Percentiles rank a stretch among this genome's conserved stretches.
Evolutionary conservation across 345 rosid genomes (phyloP).

Genomic region (Hevea brasiliensis): DNA sequence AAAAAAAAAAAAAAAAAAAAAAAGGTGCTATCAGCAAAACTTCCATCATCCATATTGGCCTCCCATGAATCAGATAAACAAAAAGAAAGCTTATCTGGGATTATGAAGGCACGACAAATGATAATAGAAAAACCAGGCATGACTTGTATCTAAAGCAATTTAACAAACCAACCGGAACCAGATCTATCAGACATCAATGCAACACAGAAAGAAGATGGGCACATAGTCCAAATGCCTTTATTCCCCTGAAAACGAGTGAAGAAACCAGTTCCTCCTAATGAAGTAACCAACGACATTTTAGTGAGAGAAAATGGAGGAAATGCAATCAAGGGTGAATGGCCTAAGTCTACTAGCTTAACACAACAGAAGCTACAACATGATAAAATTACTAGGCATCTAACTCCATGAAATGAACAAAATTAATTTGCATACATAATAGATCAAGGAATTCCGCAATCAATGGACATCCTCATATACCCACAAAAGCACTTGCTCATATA

Average conservation of each 20-base stretch:
- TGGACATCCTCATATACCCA: not conserved
- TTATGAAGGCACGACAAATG: slow-evolving; percentile 24
- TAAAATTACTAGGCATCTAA: not conserved
- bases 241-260: too few species aligned
- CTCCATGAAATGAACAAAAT: not conserved
- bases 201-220: not conserved
- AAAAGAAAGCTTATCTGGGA: slow-evolving; percentile 38
- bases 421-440: not conserved
- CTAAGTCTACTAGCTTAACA: not conserved
- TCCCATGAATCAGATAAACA: slow-evolving; percentile 49
- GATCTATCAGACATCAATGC: not conserved
- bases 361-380: not conserved
- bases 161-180: not conserved
- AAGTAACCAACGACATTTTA: not conserved
- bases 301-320: not conserved
- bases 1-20: too few species aligned
- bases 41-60: slow-evolving; percentile 35
- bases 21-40: slow-evolving; percentile 42
- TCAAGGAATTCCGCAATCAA: slow-evolving; percentile 1
- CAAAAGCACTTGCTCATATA: not conserved
- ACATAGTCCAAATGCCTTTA: not conserved
- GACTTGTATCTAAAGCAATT: not conserved
- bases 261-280: not conserved
- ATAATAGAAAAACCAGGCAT: not conserved
- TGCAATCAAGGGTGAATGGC: not conserved